phyloP scores from a whole-genome alignment of 148 eudicot species.

The Polygonum aviculare region DNA sequence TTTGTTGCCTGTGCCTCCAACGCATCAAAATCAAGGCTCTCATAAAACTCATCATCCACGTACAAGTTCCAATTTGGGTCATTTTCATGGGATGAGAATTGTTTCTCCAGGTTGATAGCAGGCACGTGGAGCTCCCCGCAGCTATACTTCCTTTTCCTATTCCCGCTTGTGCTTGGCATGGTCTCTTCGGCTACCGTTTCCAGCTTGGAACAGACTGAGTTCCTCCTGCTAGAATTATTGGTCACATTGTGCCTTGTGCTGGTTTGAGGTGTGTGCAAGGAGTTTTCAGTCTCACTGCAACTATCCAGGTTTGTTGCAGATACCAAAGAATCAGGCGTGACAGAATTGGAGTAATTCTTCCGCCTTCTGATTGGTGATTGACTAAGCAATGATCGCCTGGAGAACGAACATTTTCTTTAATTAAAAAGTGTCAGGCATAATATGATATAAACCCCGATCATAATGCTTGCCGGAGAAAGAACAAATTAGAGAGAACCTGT shows the following conservation, averaged over 20 bases:
- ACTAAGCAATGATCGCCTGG: conserved; percentile 86
- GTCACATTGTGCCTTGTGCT: conserved; percentile 23
- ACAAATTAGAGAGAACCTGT: conserved; percentile 45
- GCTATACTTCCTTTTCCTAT: conserved; percentile 45
- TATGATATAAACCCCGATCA: not conserved
- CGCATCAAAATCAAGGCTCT: conserved; percentile 77
- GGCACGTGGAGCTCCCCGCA: conserved; percentile 29
- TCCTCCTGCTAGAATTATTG: conserved; percentile 17
- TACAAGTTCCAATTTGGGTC: conserved; percentile 24
- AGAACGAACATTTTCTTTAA: not conserved
- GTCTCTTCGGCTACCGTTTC: conserved; percentile 20
- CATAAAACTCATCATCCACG: conserved; percentile 68
- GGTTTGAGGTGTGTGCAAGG: conserved; percentile 25
- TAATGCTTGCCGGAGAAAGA: not conserved
- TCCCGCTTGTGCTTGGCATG: conserved; percentile 24
- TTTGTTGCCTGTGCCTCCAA: conserved; percentile 73
- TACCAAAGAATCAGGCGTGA: conserved; percentile 35
- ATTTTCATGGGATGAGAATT: conserved; percentile 28
- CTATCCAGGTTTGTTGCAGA: conserved; percentile 25
- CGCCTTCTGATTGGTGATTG: conserved; percentile 61
- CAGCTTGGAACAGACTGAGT: conserved; percentile 22
- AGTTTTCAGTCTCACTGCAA: conserved; percentile 19
- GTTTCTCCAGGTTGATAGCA: conserved; percentile 44
- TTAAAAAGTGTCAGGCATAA: not conserved
- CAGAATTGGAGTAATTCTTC: conserved; percentile 18